Evolutionary conservation across 2,329 filamentous ascomycete genomes (phyloP).

Genomic region (Aphanoascus verrucosus): DNA sequence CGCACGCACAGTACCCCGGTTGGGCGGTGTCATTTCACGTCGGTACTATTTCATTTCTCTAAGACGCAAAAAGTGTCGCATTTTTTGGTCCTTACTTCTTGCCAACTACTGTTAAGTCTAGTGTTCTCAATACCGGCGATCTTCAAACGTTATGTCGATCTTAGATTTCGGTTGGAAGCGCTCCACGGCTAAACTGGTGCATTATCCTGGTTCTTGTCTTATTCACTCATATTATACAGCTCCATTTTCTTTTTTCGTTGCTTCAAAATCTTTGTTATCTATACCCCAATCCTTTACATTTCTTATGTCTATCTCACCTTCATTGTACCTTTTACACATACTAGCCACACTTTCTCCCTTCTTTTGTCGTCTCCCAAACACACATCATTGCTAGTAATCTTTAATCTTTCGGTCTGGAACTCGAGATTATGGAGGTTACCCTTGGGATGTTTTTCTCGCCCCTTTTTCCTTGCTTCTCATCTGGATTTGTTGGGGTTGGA

Average conservation of each 20-base stretch:
- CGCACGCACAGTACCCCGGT: too few relatives aligned
- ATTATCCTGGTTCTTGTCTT: neutral
- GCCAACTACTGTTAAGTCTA: neutral
- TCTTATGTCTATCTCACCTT: neutral
- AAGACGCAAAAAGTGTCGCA: neutral
- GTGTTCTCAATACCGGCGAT: too few relatives aligned
- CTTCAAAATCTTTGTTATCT: neutral
- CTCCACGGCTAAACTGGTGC: neutral
- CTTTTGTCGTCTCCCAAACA: neutral
- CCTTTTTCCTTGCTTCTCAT: too few relatives aligned
- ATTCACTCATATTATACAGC: neutral
- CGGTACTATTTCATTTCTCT: neutral
- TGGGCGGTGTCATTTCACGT: neutral
- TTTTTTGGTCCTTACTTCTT: neutral
- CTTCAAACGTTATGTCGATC: neutral
- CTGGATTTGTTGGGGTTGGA: too few relatives aligned
- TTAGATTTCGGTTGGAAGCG: neutral
- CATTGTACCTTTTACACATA: neutral
- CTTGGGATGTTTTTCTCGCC: neutral
- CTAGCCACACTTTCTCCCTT: neutral
- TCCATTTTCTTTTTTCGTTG: neutral
- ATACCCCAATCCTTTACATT: neutral
- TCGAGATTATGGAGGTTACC: neutral
- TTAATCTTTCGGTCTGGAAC: constrained; percentile 2
- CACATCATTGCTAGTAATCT: neutral